A percentile compares a stretch with the other conserved stretches of the same genome.
phyloP scores from a whole-genome alignment of 2,329 filamentous ascomycete genomes.

The Colletotrichum sp. region DNA sequence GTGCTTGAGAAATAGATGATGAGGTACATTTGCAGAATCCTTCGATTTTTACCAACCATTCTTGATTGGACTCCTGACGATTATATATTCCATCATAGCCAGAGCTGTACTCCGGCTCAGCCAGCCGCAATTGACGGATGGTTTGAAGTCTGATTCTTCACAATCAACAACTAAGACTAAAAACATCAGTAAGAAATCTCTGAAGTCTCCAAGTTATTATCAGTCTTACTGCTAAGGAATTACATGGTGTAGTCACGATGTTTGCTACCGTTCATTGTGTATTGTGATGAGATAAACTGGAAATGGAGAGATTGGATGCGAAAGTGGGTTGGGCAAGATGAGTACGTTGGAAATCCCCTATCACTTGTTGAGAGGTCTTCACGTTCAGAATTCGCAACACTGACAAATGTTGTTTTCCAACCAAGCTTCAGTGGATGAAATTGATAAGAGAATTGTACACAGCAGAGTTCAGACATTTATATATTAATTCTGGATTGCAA shows the following conservation, averaged over 20 bases:
- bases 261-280: fast-evolving
- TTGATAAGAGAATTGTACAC: no score
- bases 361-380: fast-evolving
- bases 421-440: no score
- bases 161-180: background rate
- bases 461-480: no score
- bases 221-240: fast-evolving
- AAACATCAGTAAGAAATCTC: fast-evolving
- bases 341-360: fast-evolving
- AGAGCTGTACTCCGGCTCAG: fast-evolving
- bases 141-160: background rate
- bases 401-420: no score
- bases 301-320: fast-evolving
- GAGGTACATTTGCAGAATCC: fast-evolving
- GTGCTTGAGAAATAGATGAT: fast-evolving
- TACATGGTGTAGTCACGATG: fast-evolving
- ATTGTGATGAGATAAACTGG: fast-evolving
- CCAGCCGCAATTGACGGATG: background rate
- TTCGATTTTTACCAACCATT: background rate
- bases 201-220: fast-evolving
- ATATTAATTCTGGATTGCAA: no score
- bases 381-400: no score
- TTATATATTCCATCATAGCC: background rate
- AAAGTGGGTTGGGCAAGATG: background rate
- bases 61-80: fast-evolving